Evolutionary conservation across 2,329 filamentous ascomycete species (phyloP).

Genomic region (Nakataea oryzae): DNA sequence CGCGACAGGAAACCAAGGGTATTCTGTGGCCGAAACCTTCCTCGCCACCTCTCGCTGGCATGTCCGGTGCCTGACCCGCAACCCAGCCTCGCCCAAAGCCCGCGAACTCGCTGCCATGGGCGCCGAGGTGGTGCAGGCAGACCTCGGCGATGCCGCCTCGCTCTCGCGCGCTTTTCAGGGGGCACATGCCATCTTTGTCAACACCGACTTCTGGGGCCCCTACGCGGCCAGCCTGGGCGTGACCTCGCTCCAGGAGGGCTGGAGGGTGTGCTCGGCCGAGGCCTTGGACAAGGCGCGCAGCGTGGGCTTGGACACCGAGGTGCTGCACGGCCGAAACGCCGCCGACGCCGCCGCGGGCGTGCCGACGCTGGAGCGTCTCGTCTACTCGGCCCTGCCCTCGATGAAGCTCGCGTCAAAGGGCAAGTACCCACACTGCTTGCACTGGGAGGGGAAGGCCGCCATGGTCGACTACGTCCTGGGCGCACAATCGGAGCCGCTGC

Average conservation of each 20-base stretch:
- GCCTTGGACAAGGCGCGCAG: not conserved
- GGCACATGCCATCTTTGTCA: constrained; percentile 15
- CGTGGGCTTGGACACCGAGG: constrained; percentile 11
- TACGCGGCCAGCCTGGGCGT: not conserved
- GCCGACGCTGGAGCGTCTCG: constrained; percentile 16
- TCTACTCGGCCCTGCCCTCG: constrained; percentile 13
- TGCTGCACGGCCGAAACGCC: constrained; percentile 15
- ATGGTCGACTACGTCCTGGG: constrained; percentile 18
- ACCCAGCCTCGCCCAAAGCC: constrained; percentile 5
- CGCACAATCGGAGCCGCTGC: constrained; percentile 8
- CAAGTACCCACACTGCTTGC: constrained; percentile 13
- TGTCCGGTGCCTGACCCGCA: constrained; percentile 9
- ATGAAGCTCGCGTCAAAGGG: constrained; percentile 11
- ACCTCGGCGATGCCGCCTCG: constrained; percentile 12
- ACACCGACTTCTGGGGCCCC: constrained; percentile 14
- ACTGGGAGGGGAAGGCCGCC: constrained; percentile 20
- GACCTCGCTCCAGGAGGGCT: not conserved
- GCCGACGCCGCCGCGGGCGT: constrained; percentile 15
- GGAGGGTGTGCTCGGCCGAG: not conserved
- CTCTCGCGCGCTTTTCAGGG: constrained; percentile 12
- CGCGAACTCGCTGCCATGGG: constrained; percentile 9
- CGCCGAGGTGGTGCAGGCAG: constrained; percentile 14
- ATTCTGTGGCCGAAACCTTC: constrained; percentile 6
- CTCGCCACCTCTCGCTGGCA: constrained; percentile 8
- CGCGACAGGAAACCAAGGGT: constrained; percentile 8